Evolutionary conservation across 2,329 filamentous ascomycete species (phyloP), one percentile per base, ranked within the genome.

Genomic region (Daldinia eschscholtzii): DNA sequence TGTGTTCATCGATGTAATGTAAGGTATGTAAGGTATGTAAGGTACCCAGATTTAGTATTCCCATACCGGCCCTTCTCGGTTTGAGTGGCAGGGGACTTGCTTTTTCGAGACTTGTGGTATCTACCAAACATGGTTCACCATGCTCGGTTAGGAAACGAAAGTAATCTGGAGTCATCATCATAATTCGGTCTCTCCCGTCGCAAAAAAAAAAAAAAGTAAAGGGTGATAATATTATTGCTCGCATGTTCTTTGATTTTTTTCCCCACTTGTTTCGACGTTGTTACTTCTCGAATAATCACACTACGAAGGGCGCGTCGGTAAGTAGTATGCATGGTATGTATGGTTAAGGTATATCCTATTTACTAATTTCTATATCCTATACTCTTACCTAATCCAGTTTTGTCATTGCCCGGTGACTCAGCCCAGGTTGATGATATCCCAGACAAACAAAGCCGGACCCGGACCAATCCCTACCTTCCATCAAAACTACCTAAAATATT

Each of bases 161-260:
- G 28, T 30, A 39, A 57, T 44, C 52, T 23, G 6, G 18, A 41
- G 12, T 55, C 52, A 55, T 55, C 52, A 55, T 30, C 15, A 59
- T 61, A 55, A 61, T 37, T 70, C 69, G 69, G 71, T 23, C 53
- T 65, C 64, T 65, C 56, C 71, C 69, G 71, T 57, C 53, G 23
- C 37, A 12, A 35, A 53, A 28, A 7, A 26, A 39, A 35, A 33
- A 33, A 33, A 33, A 33, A 33, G 30, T 6, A 33, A 5, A 33
- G 30, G 33, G 33, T 35, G 4, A 15, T 57, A 57, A 55, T 55
- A 30, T 37, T 48, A 48, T 9, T 44, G 41, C 41, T 23, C 41
- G 41, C 41, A 44, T 33, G 30, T n/a, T 37, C 50, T 35, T 33
- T 15, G 1, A 23, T 35, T 55, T n/a, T 6, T 23, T 23, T 23